phyloP scores from a whole-genome alignment of 371 early-diverging fungal species.

The Zancudomyces culisetae region DNA sequence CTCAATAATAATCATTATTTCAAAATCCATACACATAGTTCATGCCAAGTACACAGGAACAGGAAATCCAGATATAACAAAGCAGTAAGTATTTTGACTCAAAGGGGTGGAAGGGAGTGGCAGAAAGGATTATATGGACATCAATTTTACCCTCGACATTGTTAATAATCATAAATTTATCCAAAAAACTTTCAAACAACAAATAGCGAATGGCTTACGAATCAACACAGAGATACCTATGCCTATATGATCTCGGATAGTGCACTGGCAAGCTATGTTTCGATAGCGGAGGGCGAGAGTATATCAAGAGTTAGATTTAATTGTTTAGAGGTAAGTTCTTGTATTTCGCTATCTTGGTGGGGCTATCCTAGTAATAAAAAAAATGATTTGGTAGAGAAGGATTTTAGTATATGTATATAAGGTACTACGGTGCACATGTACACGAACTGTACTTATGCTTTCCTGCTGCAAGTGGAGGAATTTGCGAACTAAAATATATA shows the following conservation, averaged over 20 bases:
- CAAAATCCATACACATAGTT: too few relatives aligned
- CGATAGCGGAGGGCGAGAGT: slow-evolving; percentile 17
- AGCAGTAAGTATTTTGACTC: too few relatives aligned
- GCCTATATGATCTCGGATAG: slow-evolving; percentile 16
- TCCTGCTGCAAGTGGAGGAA: background rate
- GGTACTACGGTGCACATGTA: too few relatives aligned
- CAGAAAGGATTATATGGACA: too few relatives aligned
- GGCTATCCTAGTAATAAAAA: background rate
- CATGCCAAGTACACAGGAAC: slow-evolving; percentile 20
- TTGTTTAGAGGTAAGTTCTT: background rate
- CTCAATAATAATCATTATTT: too few relatives aligned
- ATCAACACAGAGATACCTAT: slow-evolving; percentile 21
- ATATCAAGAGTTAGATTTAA: slow-evolving; percentile 11
- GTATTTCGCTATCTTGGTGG: slow-evolving; percentile 7
- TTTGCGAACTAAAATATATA: background rate
- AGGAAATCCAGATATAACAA: slow-evolving; percentile 19
- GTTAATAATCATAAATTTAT: too few relatives aligned
- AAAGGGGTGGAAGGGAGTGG: too few relatives aligned
- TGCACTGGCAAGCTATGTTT: slow-evolving; percentile 16
- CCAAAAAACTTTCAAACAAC: too few relatives aligned
- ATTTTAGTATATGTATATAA: too few relatives aligned
- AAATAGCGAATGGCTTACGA: slow-evolving; percentile 15
- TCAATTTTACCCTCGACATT: too few relatives aligned
- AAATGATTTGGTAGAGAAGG: too few relatives aligned
- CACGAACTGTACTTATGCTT: too few relatives aligned